Base-by-base conservation (phyloP, 768 basidiomycete species). In the Collybiopsis confluens region DNA sequence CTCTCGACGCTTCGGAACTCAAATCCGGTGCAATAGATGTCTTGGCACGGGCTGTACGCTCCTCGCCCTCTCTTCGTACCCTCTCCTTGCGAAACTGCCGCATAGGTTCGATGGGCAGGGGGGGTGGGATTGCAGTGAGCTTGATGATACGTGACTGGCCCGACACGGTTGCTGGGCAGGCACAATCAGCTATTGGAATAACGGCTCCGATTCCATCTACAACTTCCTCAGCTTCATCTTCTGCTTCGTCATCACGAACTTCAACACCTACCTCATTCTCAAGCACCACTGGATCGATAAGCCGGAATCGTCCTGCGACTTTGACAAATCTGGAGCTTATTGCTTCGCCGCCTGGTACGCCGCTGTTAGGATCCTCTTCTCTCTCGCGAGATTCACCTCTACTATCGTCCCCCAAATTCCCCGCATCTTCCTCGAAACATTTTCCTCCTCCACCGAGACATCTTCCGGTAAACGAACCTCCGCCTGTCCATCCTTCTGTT, bases 231-330 rank as follows among this genome's bases (percentile, higher is more conserved):
- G 54, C 40, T 26, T 58, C 49, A 57, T 61, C 23, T 66, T 50
- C 42, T 11, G 53, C 58, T 26, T 35, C 63, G 27, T 48, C 59
- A 44, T 57, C 74, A 9, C 65, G 71, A 4, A 58, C 66, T 11
- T 72, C 72, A 2, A 73, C 73, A 15, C 48, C 62, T 7, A 54
- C 73, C n/a, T 68, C 72, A 1, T 73, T 74, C 7, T 75, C 76
- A 0, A 65, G 64, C 6, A 63, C 72, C 0, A 69, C 67, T 4
- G 65, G 66, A 13, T 57, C 65, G 11, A 61, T 61, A 21, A 69
- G 64, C 50, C 70, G 72, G 9, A 59, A 69, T 1, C 33, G 55
- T 5, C 52, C 48, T 21, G 45, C 37, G 7, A 42, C 51, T 20
- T 41, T 38, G 18, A 40, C 57, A 23, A 40, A 40, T 42, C 44